Evolutionary conservation across 257 asterid genomes (phyloP), one percentile per base, ranked within the genome.

Genomic region (Fraxinus excelsior): DNA sequence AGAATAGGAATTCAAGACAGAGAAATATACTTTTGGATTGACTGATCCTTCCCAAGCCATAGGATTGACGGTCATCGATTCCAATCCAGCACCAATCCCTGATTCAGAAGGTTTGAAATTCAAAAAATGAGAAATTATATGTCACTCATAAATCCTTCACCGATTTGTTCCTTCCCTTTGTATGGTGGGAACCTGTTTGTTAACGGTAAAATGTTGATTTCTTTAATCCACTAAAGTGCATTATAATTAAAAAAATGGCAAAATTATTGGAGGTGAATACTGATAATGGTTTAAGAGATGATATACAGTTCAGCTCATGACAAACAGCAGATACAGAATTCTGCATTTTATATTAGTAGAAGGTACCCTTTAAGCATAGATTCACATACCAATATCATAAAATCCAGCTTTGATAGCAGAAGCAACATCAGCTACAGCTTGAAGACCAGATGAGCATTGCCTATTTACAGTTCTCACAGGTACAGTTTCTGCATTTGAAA

Each of bases 401-500:
- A 95, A 95, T 73, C 99, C 98, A 80, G 99, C 96, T 85, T 89
- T 95, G 75, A 93, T 95, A 68, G 99, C 97, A 66, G 98, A 98
- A 82, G 99, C 98, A n/a, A 95, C 99, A 87, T 95, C 99, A 77
- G 98, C 99, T 51, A 95, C 98, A 66, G 99, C 98, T 88, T 95
- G 99, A 80, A 95, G 99, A 42, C 99, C 99, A 78, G 98, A 95
- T 42, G 99, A 95, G 79, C 99, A 95, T 76, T 93, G 99, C 91
- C 99, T 90, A 73, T 96, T 96, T 81, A 96, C 99, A 18, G 99
- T 96, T 86, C 99, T 90, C 68, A 93, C 87, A 73, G 98, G 97
- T 49, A 95, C 99, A 71, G 98, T 93, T 77, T 95, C 99, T 95
- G 90, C 85, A 70, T 66, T 46, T 68, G 66, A 46, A 18, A 80